Evolutionary conservation across 306 rosid genomes (phyloP), one percentile per base, ranked within the genome.

Genomic region (Quercus robur): DNA sequence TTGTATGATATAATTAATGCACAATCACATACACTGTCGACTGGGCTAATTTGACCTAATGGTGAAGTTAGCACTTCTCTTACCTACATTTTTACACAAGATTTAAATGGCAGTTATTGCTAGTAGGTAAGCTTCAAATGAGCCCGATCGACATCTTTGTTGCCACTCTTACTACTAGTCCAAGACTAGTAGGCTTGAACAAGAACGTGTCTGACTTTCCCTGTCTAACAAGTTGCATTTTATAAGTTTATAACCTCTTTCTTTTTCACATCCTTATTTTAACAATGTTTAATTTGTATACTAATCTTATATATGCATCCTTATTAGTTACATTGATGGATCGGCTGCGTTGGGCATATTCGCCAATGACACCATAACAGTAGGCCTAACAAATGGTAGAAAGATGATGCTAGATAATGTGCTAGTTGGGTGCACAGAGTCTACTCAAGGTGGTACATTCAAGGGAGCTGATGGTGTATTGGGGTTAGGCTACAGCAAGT

Each of bases 401-500:
- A 75, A 79, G n/a, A 80, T 64, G 30, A 84, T 80, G 64, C 75
- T 93, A 10, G 18, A 41, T 1, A 41, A 93, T 46, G 57, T 84
- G 30, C 26, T 92, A 46, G 51, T 93, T 61, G 99, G 99, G 0
- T 95, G 99, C 89, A 90, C 99, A 21, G 73, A 74, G 71, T 31
- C 87, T 1, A n/a, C 68, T 0, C 11, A 28, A 4, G 90, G 87
- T 9, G 1, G 14, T 15, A 35, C 64, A 61, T 72, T 90, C 56
- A 74, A 14, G 15, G 83, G 78, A 6, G 41, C 89, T 4, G 89
- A 93, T 78, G 99, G 99, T 19, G 80, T 93, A 38, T 59, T 95
- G 67, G 99, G 96, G 1, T 75, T 95, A 56, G 94, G 97, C 26
- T 44, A 71, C 21, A 41, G 83, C n/a, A 49, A 68, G 6, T 73